Base-by-base conservation (phyloP, 768 basidiomycete genomes). In the Pholiota conissans region DNA sequence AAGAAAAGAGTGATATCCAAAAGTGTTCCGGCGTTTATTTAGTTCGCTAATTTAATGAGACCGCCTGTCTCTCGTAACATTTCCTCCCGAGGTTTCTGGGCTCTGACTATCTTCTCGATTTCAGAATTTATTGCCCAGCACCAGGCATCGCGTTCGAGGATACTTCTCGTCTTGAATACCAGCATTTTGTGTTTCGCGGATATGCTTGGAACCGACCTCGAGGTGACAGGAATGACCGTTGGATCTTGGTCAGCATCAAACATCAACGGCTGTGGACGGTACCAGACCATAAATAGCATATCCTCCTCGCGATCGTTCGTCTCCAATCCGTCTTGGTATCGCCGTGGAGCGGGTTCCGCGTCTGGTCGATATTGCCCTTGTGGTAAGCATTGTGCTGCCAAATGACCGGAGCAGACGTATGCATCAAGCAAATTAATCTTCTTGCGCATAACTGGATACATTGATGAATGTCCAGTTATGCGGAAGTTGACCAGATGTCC, bases 101-200 rank as follows among this genome's bases (percentile, higher is more conserved):
- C 73, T 66, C 91, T 77, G 35, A 84, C 84, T 13, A 90, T 73
- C 68, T 85, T 86, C 73, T 98, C 94, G 60, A 97, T 93, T 74
- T 96, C 93, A 45, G 83, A 83, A 59, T 92, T 94, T 63, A 98
- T 73, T 0, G 92, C 93, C 90, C 91, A 97, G 64, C 93, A 93
- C 95, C 95, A 98, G 27, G 88, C 81, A 70, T 98, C 95, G 27
- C 95, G 78, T 71, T 98, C 96, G 34, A 98, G 76, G 73, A 87
- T 86, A 67, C 85, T 93, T 67, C 94, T 79, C 51, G 89, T 86
- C 60, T 85, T 81, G 63, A 90, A 88, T 1, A 94, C 79, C 14
- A 81, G 64, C 55, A 86, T 63, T 68, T 87, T 86, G 58, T 83
- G 74, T 64, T 85, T 86, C 58, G 76, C 78, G 45, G 79, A 85